Evolutionary conservation across 2,329 filamentous ascomycete genomes (phyloP).

Genomic region (Exophiala viscosa): DNA sequence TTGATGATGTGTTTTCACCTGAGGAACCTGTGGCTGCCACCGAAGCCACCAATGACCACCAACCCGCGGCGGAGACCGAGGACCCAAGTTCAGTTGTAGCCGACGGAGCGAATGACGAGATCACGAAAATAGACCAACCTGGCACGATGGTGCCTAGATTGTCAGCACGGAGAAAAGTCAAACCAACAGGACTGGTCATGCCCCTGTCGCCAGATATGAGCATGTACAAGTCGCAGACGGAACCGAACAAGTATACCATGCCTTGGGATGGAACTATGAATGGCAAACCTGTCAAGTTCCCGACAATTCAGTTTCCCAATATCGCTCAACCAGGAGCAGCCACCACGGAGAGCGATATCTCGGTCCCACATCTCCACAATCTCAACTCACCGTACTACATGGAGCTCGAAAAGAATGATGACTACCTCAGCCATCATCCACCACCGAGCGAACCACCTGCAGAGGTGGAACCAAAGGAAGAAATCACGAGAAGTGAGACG

Average conservation of each 20-base stretch:
- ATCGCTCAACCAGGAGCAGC: neutral
- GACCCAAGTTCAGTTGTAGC: neutral
- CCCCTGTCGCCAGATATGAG: conserved; percentile 8
- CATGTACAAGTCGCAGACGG: neutral
- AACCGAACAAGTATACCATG: neutral
- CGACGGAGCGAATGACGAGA: neutral
- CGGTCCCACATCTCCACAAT: conserved; percentile 31
- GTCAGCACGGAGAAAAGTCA: conserved; percentile 23
- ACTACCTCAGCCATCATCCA: conserved; percentile 29
- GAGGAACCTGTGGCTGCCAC: neutral
- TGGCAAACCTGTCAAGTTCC: neutral
- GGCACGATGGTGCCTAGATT: too few relatives aligned
- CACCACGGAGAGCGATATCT: neutral
- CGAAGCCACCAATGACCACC: neutral
- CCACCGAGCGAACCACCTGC: neutral
- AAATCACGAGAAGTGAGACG: conserved; percentile 1
- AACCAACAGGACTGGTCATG: conserved; percentile 13
- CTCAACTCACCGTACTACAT: conserved; percentile 38
- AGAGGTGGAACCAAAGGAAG: neutral
- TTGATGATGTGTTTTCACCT: too few relatives aligned
- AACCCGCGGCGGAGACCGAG: too few relatives aligned
- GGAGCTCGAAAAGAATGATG: conserved; percentile 26
- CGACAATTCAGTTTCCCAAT: neutral
- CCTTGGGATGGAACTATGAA: conserved; percentile 3
- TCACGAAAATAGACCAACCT: neutral